Percentiles rank a stretch among this genome's conserved stretches.
These are phyloP conservation scores for Vigna trinervia DNA, from an alignment of 306 rosid genomes.

Conservation along the genomic window DNA sequence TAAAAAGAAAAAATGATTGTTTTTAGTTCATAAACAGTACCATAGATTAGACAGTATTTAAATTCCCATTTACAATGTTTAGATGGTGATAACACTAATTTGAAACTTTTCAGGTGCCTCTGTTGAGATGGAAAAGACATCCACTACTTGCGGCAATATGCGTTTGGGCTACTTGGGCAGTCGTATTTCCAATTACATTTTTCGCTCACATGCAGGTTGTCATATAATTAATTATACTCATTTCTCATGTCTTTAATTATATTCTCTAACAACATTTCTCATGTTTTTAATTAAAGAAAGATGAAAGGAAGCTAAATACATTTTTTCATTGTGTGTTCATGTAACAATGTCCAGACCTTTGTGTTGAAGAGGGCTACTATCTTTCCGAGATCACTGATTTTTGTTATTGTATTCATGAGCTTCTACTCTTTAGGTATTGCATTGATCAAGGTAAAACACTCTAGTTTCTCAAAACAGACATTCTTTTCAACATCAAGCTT, in stretches of 20 bases:
- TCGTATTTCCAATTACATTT: background rate
- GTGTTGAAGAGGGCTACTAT: background rate
- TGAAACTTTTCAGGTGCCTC: background rate
- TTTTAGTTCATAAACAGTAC: no score
- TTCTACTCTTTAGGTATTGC: background rate
- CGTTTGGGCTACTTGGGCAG: background rate
- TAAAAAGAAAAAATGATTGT: no score
- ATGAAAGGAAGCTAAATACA: background rate
- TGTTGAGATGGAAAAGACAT: background rate
- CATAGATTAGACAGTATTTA: no score
- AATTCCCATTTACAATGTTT: no score
- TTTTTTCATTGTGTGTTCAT: background rate
- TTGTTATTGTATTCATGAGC: background rate
- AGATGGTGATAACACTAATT: background rate
- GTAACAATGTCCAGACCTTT: background rate
- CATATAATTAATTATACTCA: background rate
- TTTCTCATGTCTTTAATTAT: background rate
- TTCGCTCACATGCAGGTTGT: conserved; percentile 5
- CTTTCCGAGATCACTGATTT: background rate
- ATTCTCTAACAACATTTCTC: no score
- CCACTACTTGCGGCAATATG: background rate
- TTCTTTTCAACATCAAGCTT: background rate
- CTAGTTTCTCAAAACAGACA: background rate
- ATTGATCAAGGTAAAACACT: background rate
- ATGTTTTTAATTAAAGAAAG: background rate